Evolutionary conservation across 2,329 filamentous ascomycete genomes (phyloP), one percentile per base, ranked within the genome.

Genomic region (Pleomassaria siparia): DNA sequence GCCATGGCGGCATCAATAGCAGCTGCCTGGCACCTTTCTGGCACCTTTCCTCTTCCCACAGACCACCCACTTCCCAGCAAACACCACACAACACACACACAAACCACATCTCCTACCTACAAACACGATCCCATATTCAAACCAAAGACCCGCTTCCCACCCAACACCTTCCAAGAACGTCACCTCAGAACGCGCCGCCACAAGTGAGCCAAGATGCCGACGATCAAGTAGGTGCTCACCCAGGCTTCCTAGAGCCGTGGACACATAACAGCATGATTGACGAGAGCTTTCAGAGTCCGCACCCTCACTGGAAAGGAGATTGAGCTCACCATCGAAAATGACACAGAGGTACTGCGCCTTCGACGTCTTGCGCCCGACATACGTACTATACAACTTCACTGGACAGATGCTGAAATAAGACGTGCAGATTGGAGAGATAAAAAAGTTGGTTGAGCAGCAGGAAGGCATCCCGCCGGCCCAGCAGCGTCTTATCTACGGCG

Each of bases 291-390:
- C 43, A 99, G 92, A 81, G 92, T 99, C 71, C 88, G 94, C 70
- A 99, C 94, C 54, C 85, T 99, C 56, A 97, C 94, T 56, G 94
- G 94, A 69, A 97, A 97, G 80, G 91, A 99, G 77, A 97, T 97
- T 72, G 92, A 97, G 80, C 85, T 99, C 64, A 91, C 97, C 69
- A 95, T 99, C 70, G 94, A 97, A 79, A 80, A 84, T 44, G 86
- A 90, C 67, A 95, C 95, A 81, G 96, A 91, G 82, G 91, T 95
- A 75, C 61, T n/a, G n/a, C n/a, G 67, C 43, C 29, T 20, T 24
- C 21, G 7, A 26, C 12, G 37, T 8, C 35, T 21, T 39, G 9
- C 12, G 43, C 44, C 22, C 18, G 28, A 33, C 20, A 29, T 22
- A 12, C 33, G 15, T 7, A 26, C 12, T 9, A 16, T 36, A 21